Percentiles rank a stretch among this genome's conserved stretches.
phyloP scores from a whole-genome alignment of 768 basidiomycete species.

The Xerocomellus intermedius region DNA sequence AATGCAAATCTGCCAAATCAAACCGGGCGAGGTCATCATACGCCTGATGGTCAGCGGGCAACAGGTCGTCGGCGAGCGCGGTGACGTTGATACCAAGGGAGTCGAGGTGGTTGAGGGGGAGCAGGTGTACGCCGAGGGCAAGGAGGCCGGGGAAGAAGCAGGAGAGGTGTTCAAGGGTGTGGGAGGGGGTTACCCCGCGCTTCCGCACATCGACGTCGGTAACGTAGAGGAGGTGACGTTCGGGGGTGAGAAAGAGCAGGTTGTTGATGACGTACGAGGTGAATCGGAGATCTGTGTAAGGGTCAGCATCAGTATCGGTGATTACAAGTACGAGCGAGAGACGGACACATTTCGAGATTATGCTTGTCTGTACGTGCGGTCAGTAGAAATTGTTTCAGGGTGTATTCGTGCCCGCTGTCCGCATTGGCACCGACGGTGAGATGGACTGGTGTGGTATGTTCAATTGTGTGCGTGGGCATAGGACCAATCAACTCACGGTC shows the following conservation, averaged over 20 bases:
- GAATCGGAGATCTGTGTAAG: slow-evolving; percentile 50
- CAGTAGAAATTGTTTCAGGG: slow-evolving; percentile 69
- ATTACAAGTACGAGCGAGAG: too few species aligned
- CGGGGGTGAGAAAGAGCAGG: slow-evolving; percentile 31
- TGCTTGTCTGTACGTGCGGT: slow-evolving; percentile 59
- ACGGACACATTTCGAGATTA: slow-evolving; percentile 67
- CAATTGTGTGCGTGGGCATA: not conserved
- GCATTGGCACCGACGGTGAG: slow-evolving; percentile 61
- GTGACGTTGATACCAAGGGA: slow-evolving; percentile 45
- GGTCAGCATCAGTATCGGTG: slow-evolving; percentile 28
- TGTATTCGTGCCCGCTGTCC: slow-evolving; percentile 76
- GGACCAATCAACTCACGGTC: slow-evolving; percentile 40
- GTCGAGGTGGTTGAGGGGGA: slow-evolving; percentile 54
- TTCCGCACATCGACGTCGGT: slow-evolving; percentile 44
- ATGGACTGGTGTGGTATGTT: slow-evolving; percentile 24
- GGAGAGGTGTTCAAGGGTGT: slow-evolving; percentile 66
- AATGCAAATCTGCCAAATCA: slow-evolving; percentile 57
- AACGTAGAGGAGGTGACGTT: slow-evolving; percentile 47
- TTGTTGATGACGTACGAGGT: slow-evolving; percentile 61
- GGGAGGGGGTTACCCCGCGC: slow-evolving; percentile 34
- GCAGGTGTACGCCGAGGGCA: slow-evolving; percentile 64
- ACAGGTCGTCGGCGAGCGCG: slow-evolving; percentile 54
- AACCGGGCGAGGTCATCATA: slow-evolving; percentile 41
- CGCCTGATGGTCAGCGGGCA: slow-evolving; percentile 37
- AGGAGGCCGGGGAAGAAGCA: slow-evolving; percentile 79